Evolutionary conservation across 805 yeast species (phyloP), one percentile per base, ranked within the genome.

Genomic region (Soucietia sequanensis): DNA sequence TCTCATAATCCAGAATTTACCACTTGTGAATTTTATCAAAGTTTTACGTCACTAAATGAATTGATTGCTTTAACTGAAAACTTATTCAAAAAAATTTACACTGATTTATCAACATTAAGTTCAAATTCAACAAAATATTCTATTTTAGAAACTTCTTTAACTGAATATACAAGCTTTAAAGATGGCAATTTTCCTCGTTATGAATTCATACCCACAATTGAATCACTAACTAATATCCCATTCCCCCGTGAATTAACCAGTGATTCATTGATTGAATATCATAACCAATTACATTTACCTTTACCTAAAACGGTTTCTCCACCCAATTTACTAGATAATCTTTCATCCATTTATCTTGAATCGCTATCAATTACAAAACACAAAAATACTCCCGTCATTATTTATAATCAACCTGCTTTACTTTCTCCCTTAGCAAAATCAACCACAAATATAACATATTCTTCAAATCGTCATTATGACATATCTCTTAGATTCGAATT

Each of bases 1-100:
- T 85, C 96, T 0, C 99, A 91, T 56, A 93, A 91, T 58, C 95
- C 96, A 0, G 99, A 91, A 52, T 91, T 90, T 55, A 82, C 95
- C 1, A 78, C 88, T 2, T 80, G 96, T 54, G 99, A 91, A 55
- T 85, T 88, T 48, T 91, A 91, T 56, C 84, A 83, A 48, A 72
- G 85, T 0, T 89, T 74, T 52, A 78, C 83, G 0, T 67, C 75
- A 7, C 62, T 93, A 44, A 73, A 76, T 0, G 84, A 84, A 18
- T 62, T 91, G 39, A 84, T 88, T 72, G 39, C 37, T 0, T 47
- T 81, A 22, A 81, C 95, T 1, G 84, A 86, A 48, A 60, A 64
- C 0, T 45, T 90, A 35, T 70, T 89, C 27, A 39, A 44, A 2
- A 51, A 44, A 4, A 56, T 84, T 0, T 60, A 72, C 26, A 21